phyloP scores from a whole-genome alignment of 202 grass and related monocot species.

The Carex arenaria region DNA sequence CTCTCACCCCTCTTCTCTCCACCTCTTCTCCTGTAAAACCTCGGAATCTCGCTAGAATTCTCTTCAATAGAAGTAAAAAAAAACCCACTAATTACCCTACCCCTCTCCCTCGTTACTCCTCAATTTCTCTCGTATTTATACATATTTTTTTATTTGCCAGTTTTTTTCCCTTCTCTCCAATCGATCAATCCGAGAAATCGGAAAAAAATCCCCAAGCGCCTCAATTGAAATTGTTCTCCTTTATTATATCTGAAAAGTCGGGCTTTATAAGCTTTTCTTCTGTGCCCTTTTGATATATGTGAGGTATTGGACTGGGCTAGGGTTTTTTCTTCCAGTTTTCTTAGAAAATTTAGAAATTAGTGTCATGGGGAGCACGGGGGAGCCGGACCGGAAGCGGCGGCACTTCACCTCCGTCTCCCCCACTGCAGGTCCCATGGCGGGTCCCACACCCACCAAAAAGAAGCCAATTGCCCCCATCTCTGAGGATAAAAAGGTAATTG shows the following conservation, averaged over 20 bases:
- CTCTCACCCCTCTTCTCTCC: background rate
- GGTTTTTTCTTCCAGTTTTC: slow-evolving; percentile 25
- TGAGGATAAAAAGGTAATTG: slow-evolving; percentile 59
- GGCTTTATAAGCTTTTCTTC: background rate
- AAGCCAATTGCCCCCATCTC: slow-evolving; percentile 32
- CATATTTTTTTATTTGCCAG: background rate
- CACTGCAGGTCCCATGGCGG: slow-evolving; percentile 30
- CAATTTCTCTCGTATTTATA: background rate
- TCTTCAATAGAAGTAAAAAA: background rate
- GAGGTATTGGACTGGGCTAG: slow-evolving; percentile 28
- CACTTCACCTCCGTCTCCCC: slow-evolving; percentile 45
- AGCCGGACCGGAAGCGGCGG: slow-evolving; percentile 51
- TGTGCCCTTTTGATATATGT: background rate
- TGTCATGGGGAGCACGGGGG: slow-evolving; percentile 57
- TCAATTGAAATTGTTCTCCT: background rate
- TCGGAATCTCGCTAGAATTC: background rate
- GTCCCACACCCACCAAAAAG: slow-evolving; percentile 44
- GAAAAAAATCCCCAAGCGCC: background rate
- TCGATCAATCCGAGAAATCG: background rate
- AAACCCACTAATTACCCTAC: background rate
- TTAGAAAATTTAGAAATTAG: slow-evolving; percentile 19
- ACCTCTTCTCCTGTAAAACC: background rate
- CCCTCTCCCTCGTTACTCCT: background rate
- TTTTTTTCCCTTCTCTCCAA: background rate
- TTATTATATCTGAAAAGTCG: background rate